Percentiles rank a stretch among this genome's conserved stretches.
phyloP scores from a whole-genome alignment of 306 rosid genomes.

The Acmispon strigosus region DNA sequence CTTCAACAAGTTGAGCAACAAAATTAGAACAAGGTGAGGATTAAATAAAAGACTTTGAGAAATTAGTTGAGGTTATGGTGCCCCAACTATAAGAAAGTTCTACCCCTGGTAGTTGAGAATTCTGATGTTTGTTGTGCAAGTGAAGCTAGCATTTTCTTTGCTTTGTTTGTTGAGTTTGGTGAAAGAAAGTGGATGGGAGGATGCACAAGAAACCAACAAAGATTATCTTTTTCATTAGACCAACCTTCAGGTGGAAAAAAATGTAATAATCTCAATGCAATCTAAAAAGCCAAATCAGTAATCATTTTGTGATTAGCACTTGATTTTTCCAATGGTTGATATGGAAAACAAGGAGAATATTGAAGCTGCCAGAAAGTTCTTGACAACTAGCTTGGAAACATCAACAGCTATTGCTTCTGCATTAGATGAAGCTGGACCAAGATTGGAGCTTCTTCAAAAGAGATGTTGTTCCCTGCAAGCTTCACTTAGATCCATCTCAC shows the following conservation, averaged over 20 bases:
- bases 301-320: conserved; percentile 21
- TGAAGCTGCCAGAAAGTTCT: conserved; percentile 38
- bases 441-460: conserved; percentile 39
- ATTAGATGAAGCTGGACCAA: conserved; percentile 41
- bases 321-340: conserved; percentile 15
- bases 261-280: conserved; percentile 1
- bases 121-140: conserved; percentile 49
- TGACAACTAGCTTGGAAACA: conserved; percentile 50
- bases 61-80: conserved; percentile 26
- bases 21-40: not conserved
- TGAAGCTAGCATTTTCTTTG: conserved; percentile 49
- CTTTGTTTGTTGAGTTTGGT: conserved; percentile 78
- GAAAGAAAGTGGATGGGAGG: conserved; percentile 37
- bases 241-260: not conserved
- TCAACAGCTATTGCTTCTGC: conserved; percentile 39
- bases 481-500: conserved; percentile 21
- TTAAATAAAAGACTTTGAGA: conserved; percentile 18
- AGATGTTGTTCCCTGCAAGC: conserved; percentile 45
- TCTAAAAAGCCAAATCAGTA: conserved; percentile 20
- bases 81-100: conserved; percentile 28
- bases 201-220: conserved; percentile 40
- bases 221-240: conserved; percentile 20
- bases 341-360: conserved; percentile 35
- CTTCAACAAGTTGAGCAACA: conserved; percentile 13
- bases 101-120: conserved; percentile 54